Percentiles rank a stretch among this genome's conserved stretches.
Conservation (phyloP, 805 yeast species). For the Saccharomyces kudriavzevii region DNA sequence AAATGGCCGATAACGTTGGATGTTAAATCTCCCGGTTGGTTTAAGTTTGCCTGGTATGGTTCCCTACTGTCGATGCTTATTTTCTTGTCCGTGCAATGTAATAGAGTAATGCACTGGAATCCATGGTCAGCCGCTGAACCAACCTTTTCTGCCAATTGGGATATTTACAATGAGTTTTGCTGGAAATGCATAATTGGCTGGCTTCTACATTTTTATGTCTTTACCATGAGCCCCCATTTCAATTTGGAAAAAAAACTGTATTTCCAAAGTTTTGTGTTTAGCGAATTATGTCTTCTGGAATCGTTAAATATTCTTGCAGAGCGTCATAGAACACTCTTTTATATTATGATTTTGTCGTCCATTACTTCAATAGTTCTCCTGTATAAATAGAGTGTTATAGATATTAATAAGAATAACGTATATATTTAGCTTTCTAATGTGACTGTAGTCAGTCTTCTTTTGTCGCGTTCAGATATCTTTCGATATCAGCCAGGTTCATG, state of each 20-base stretch:
- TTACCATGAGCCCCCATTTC: constrained; percentile 13
- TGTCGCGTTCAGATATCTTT: not conserved
- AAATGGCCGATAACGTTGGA: constrained; percentile 16
- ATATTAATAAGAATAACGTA: not conserved
- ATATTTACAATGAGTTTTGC: constrained; percentile 11
- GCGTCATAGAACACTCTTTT: not conserved
- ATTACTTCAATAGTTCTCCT: not conserved
- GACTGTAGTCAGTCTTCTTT: not conserved
- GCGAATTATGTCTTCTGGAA: constrained; percentile 4
- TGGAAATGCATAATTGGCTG: constrained; percentile 22
- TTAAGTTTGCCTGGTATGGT: not conserved
- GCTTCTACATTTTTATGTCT: constrained; percentile 23
- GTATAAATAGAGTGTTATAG: constrained; percentile 4
- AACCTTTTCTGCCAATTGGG: not conserved
- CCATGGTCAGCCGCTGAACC: constrained; percentile 9
- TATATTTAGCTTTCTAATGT: not conserved
- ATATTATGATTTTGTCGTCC: not conserved
- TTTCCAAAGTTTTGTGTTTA: constrained; percentile 20
- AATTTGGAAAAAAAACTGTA: constrained; percentile 15
- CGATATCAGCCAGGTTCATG: not conserved
- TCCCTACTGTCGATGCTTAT: not conserved
- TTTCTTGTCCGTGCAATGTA: not conserved
- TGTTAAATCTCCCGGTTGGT: not conserved
- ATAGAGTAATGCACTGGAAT: constrained; percentile 10
- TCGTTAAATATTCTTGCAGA: not conserved